A percentile compares a stretch with the other conserved stretches of the same genome.
Evolutionary conservation across 2,329 filamentous ascomycete species (phyloP).

Genomic region (Aspergillus phoenicis): DNA sequence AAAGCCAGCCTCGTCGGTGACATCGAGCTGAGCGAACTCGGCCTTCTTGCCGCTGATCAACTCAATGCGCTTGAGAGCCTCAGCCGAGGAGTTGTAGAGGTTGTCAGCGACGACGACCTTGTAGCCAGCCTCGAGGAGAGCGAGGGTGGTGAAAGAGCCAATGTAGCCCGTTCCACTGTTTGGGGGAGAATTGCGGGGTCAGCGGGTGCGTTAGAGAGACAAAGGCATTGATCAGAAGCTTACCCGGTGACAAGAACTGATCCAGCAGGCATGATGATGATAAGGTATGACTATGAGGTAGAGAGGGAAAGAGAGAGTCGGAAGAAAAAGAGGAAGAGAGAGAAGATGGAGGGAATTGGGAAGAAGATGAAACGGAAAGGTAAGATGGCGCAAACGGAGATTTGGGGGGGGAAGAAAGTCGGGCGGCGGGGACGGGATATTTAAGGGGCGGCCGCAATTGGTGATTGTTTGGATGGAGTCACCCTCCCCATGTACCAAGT

Average conservation of each 20-base stretch:
- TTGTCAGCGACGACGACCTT: constrained; percentile 96
- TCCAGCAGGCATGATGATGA: constrained; percentile 76
- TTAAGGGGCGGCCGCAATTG: constrained; percentile 17
- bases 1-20: constrained; percentile 80
- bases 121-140: constrained; percentile 91
- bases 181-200: constrained; percentile 20
- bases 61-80: constrained; percentile 92
- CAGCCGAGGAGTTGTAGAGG: constrained; percentile 93
- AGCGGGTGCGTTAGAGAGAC: constrained; percentile 8
- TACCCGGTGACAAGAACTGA: constrained; percentile 93
- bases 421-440: constrained; percentile 17
- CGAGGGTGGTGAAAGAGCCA: constrained; percentile 91
- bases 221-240: constrained; percentile 37
- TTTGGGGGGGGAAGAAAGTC: too few species aligned
- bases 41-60: constrained; percentile 87
- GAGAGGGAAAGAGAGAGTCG: constrained; percentile 1
- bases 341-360: constrained; percentile 9
- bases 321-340: constrained; percentile 8
- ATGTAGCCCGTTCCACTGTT: constrained; percentile 96
- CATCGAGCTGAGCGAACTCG: constrained; percentile 79
- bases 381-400: constrained; percentile 13
- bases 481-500: too few species aligned
- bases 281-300: constrained; percentile 9
- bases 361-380: constrained; percentile 12
- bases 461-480: neutral